phyloP scores from a whole-genome alignment of 2,329 filamentous ascomycete species.

The Graphium sp. region DNA sequence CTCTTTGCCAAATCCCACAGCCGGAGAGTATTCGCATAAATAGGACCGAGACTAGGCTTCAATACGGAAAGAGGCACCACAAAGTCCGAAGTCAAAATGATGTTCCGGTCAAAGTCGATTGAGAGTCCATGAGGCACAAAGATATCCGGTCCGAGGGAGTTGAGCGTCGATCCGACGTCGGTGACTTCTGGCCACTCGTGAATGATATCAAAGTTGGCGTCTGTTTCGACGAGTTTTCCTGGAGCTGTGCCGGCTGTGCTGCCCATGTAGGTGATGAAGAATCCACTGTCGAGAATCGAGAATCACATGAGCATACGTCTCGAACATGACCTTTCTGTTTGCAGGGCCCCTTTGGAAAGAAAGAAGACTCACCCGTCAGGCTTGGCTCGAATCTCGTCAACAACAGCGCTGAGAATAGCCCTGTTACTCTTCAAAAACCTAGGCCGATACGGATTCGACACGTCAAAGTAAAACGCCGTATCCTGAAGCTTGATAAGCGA shows the following conservation, averaged over 20 bases:
- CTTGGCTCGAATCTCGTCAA: constrained; percentile 46
- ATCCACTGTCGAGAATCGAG: constrained; percentile 18
- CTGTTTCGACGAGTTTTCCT: constrained; percentile 43
- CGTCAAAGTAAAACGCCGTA: constrained; percentile 46
- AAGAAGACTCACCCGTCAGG: constrained; percentile 27
- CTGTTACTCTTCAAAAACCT: constrained; percentile 43
- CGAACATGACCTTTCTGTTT: no score
- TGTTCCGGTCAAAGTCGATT: constrained; percentile 37
- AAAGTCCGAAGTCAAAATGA: constrained; percentile 46
- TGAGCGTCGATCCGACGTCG: constrained; percentile 33
- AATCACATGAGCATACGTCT: not conserved
- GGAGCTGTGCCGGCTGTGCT: constrained; percentile 39
- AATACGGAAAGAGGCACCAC: constrained; percentile 43
- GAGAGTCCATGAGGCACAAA: constrained; percentile 44
- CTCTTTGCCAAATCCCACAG: constrained; percentile 37
- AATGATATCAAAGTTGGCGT: constrained; percentile 41
- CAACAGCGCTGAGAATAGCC: constrained; percentile 39
- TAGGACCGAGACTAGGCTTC: constrained; percentile 37
- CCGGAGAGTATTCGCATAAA: constrained; percentile 37
- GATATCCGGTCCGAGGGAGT: constrained; percentile 40
- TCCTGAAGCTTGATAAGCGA: constrained; percentile 44
- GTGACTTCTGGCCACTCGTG: constrained; percentile 44
- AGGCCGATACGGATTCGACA: constrained; percentile 38
- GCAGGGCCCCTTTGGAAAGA: no score
- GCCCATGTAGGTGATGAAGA: constrained; percentile 47